Evolutionary conservation across 73 alveolate genomes (phyloP).

Genomic region (Tetrahymena elliotti): DNA sequence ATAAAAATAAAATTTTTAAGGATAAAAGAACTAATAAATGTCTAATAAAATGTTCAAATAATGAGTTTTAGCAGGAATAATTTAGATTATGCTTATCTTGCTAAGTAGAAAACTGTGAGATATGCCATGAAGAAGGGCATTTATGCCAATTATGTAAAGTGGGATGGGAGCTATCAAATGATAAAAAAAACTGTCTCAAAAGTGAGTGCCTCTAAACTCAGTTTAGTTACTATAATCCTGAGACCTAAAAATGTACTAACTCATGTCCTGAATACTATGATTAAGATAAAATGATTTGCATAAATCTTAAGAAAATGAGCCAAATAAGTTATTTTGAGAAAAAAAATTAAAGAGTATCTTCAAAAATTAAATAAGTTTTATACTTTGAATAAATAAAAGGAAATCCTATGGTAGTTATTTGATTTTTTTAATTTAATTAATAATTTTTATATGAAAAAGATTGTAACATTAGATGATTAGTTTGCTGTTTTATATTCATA

Average conservation of each 20-base stretch:
- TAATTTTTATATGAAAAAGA: too few relatives aligned
- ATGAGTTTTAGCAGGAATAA: background rate
- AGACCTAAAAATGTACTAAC: background rate
- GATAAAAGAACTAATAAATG: background rate
- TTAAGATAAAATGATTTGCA: background rate
- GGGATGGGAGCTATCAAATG: background rate
- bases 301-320: background rate
- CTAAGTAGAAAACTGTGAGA: background rate
- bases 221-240: background rate
- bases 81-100: background rate
- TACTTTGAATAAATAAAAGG: too few relatives aligned
- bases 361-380: too few relatives aligned
- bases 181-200: background rate
- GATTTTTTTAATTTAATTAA: too few relatives aligned
- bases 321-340: background rate
- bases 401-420: too few relatives aligned
- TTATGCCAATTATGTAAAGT: background rate
- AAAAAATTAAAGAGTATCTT: too few relatives aligned
- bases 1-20: background rate
- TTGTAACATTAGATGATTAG: too few relatives aligned
- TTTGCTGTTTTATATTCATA: too few relatives aligned
- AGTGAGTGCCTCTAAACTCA: background rate
- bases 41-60: background rate
- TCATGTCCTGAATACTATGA: background rate
- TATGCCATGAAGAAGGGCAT: background rate